phyloP scores from a whole-genome alignment of 2,329 filamentous ascomycete genomes.

The Helminthosporium solani region DNA sequence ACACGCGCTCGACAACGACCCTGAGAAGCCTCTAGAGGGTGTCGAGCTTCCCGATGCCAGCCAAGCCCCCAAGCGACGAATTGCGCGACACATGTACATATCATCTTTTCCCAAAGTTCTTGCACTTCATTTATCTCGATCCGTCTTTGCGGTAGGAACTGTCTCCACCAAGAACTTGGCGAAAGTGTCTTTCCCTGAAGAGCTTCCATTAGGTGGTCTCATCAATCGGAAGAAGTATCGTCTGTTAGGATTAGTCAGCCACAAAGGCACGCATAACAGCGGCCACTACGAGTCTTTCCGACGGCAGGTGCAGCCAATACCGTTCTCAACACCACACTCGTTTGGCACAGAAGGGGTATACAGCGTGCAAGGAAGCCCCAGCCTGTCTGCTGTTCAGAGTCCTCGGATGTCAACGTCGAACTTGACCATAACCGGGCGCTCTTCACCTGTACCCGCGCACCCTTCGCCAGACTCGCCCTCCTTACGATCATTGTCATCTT shows the following conservation, averaged over 20 bases:
- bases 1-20: conserved; percentile 72
- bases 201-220: conserved; percentile 77
- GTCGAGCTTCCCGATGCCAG: conserved; percentile 73
- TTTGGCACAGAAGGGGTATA: conserved; percentile 76
- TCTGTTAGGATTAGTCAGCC: conserved; percentile 82
- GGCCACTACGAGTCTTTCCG: conserved; percentile 97
- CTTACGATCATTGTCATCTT: conserved; percentile 35
- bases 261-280: conserved; percentile 93
- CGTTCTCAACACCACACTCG: conserved; percentile 78
- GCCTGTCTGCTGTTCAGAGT: conserved; percentile 50
- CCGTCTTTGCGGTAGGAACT: conserved; percentile 78
- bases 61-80: conserved; percentile 75
- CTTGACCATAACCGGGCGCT: conserved; percentile 24
- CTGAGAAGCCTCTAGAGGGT: conserved; percentile 72
- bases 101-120: conserved; percentile 85
- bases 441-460: conserved; percentile 27
- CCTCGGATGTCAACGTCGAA: conserved; percentile 45
- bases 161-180: conserved; percentile 89
- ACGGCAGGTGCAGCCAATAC: conserved; percentile 74
- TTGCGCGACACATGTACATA: conserved; percentile 84
- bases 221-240: conserved; percentile 78
- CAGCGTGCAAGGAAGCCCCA: conserved; percentile 58
- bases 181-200: conserved; percentile 89
- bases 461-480: conserved; percentile 34
- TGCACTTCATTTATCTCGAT: conserved; percentile 87